Evolutionary conservation across 345 rosid genomes (phyloP).

Genomic region (Sonneratia alba): DNA sequence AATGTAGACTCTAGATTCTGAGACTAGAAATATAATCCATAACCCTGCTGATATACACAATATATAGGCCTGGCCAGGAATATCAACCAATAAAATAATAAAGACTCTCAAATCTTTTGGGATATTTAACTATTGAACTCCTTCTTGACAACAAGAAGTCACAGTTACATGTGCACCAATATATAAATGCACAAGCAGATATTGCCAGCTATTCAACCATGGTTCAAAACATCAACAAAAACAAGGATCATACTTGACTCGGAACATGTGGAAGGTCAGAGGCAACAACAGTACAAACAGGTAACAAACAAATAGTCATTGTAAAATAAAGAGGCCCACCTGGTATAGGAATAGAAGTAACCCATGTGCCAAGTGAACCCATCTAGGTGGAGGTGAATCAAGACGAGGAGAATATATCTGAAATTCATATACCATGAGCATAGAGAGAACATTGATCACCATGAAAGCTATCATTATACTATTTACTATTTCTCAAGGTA

Average conservation of each 20-base stretch:
- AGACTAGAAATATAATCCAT: neutral
- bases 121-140: neutral
- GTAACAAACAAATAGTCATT: neutral
- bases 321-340: slow-evolving; percentile 32
- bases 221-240: neutral
- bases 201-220: neutral
- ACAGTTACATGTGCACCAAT: neutral
- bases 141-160: neutral
- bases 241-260: neutral
- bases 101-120: neutral
- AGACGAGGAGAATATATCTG: slow-evolving; percentile 79
- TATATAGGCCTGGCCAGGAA: no score
- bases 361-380: slow-evolving; percentile 94
- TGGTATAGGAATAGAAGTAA: slow-evolving; percentile 88
- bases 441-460: slow-evolving; percentile 1
- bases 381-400: slow-evolving; percentile 90
- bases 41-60: neutral
- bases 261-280: neutral
- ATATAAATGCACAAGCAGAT: neutral
- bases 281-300: slow-evolving; percentile 3
- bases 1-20: neutral
- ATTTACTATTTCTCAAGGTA: neutral
- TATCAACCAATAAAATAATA: neutral
- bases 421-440: neutral
- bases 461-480: neutral